Evolutionary conservation across 148 eudicot species (phyloP).

Genomic region (Rhododendron griersonianum): DNA sequence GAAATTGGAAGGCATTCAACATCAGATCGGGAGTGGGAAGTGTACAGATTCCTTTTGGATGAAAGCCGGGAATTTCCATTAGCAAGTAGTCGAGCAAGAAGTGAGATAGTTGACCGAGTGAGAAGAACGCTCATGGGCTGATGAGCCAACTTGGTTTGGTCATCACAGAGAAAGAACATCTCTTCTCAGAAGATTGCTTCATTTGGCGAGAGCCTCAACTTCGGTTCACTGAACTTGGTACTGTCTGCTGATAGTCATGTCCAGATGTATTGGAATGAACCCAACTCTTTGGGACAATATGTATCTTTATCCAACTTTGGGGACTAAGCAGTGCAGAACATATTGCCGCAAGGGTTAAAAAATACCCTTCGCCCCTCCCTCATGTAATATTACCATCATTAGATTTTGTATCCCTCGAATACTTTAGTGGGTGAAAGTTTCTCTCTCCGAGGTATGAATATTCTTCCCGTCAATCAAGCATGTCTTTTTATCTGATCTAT

Average conservation of each 20-base stretch:
- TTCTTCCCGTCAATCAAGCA: background rate
- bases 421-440: background rate
- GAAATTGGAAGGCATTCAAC: slow-evolving; percentile 75
- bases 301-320: background rate
- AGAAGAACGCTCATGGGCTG: slow-evolving; percentile 80
- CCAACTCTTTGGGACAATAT: background rate
- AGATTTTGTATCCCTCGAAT: background rate
- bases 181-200: background rate
- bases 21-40: slow-evolving; percentile 76
- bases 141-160: slow-evolving; percentile 21
- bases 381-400: background rate
- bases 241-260: slow-evolving; percentile 1
- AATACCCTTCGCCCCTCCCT: background rate
- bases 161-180: background rate
- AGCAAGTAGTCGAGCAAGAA: slow-evolving; percentile 45
- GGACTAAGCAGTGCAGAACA: background rate
- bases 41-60: slow-evolving; percentile 71
- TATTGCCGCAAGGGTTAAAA: background rate
- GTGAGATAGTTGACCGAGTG: slow-evolving; percentile 61
- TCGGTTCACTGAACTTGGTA: background rate
- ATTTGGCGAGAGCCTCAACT: background rate
- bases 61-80: slow-evolving; percentile 54
- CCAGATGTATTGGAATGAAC: background rate
- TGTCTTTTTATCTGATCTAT: background rate
- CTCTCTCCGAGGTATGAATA: background rate